Evolutionary conservation across 1,139 yeast genomes (phyloP).

Genomic region (Pichia kudriavzevii): DNA sequence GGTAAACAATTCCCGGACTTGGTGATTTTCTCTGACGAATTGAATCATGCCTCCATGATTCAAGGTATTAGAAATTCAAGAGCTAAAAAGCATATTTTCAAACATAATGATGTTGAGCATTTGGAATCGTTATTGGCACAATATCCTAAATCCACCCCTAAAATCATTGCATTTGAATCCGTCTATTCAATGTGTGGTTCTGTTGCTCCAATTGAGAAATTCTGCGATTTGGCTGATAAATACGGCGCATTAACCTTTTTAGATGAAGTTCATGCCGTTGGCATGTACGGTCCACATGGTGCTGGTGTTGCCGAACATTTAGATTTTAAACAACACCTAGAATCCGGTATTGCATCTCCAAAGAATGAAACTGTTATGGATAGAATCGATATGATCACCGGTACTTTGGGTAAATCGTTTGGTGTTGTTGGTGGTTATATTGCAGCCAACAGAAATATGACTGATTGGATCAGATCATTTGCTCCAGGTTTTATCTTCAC

Average conservation of each 20-base stretch:
- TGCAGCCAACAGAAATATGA: conserved; percentile 75
- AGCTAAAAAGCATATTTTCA: conserved; percentile 80
- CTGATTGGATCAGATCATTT: conserved; percentile 93
- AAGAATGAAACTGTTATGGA: conserved; percentile 59
- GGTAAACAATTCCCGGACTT: conserved; percentile 87
- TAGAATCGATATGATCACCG: conserved; percentile 92
- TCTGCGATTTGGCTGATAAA: conserved; percentile 93
- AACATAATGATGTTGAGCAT: conserved; percentile 80
- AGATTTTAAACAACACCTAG: conserved; percentile 75
- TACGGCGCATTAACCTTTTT: conserved; percentile 94
- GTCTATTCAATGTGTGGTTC: conserved; percentile 99
- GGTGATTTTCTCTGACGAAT: conserved; percentile 86
- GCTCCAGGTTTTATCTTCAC: conserved; percentile 98
- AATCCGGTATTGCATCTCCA: conserved; percentile 56
- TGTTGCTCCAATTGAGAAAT: conserved; percentile 84
- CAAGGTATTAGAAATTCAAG: conserved; percentile 90
- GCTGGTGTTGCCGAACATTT: conserved; percentile 98
- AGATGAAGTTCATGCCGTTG: conserved; percentile 98
- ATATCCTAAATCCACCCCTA: conserved; percentile 81
- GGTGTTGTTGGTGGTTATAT: conserved; percentile 98
- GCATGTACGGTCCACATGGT: conserved; percentile 98
- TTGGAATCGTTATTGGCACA: conserved; percentile 69
- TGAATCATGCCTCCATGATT: conserved; percentile 97
- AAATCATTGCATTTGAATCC: conserved; percentile 92
- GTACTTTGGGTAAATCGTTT: conserved; percentile 93